Base-by-base conservation (phyloP, 2,329 filamentous ascomycete species). In the Piedraia hortae region DNA sequence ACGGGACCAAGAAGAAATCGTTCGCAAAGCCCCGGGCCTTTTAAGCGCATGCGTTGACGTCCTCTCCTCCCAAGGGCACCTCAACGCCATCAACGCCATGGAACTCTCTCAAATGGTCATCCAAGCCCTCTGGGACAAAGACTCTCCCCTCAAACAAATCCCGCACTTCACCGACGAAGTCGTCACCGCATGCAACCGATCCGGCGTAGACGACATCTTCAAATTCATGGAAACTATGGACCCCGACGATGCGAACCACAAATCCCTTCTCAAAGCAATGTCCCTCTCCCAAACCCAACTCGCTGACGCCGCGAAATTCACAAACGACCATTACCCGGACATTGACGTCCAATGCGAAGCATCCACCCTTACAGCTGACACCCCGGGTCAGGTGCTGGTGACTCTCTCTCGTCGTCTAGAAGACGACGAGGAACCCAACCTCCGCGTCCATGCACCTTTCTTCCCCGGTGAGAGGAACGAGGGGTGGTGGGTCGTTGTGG, bases 161-260 rank as follows among this genome's bases (percentile, higher is more conserved):
- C 85, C 85, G 34, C 77, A 93, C 51, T 93, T 93, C 44, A 64
- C 69, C 9, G 62, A 69, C 16, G 69, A 82, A 28, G 69, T 72
- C 22, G 68, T 93, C 34, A 72, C 82, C 46, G 71, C 64, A 31
- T 77, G 74, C 19, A 72, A 72, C 39, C 66, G 73, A 26, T 73
- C 66, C 41, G 69, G 62, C 30, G 71, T 97, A 52, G 80, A 77
- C 37, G 82, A 93, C 36, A 69, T 97, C 32, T 82, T 89, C 37
- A 80, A 90, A 41, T 93, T 97, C 51, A 91, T 93, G 72, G 82
- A 93, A 35, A 73, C 77, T 31, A 97, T 97, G 82, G 85, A 90
- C 42, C 80, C 82, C 2, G 82, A 90, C 46, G 90, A 91, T 44
- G 53, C 71, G 18, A 59, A 89, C 31, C 82, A 90, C 43, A 58